Evolutionary conservation across 2,329 filamentous ascomycete genomes (phyloP).

Genomic region (Amauroascus niger): DNA sequence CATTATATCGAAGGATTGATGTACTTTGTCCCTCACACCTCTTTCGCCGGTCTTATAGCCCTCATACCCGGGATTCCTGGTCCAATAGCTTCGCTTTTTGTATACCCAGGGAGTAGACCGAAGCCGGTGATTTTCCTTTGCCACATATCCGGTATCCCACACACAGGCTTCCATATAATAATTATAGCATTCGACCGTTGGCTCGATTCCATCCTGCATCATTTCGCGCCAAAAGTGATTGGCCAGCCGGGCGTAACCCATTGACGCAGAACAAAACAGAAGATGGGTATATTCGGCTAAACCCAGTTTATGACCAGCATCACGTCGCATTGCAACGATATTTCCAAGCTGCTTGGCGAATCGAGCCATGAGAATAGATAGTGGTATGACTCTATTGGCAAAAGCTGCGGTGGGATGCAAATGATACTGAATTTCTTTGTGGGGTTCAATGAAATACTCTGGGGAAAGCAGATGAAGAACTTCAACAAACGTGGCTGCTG

Average conservation of each 20-base stretch:
- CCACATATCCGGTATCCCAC: slow-evolving; percentile 37
- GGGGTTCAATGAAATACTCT: slow-evolving; percentile 39
- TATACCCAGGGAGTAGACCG: slow-evolving; percentile 29
- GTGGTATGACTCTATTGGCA: slow-evolving; percentile 33
- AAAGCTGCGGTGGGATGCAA: slow-evolving; percentile 43
- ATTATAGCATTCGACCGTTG: slow-evolving; percentile 47
- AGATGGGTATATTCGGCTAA: slow-evolving; percentile 45
- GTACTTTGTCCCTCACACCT: slow-evolving; percentile 30
- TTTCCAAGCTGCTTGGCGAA: slow-evolving; percentile 32
- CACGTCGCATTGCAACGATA: slow-evolving; percentile 33
- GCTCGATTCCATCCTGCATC: slow-evolving; percentile 29
- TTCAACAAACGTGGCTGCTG: slow-evolving; percentile 52
- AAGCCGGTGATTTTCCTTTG: slow-evolving; percentile 33
- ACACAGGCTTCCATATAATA: slow-evolving; percentile 43
- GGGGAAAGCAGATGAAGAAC: slow-evolving; percentile 56
- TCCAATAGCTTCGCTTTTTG: slow-evolving; percentile 21
- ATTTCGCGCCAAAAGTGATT: slow-evolving; percentile 41
- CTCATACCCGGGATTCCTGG: slow-evolving; percentile 19
- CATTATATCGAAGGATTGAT: slow-evolving; percentile 43
- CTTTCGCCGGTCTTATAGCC: slow-evolving; percentile 25
- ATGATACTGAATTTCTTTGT: slow-evolving; percentile 40
- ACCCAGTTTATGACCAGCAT: slow-evolving; percentile 30
- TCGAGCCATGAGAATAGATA: slow-evolving; percentile 32
- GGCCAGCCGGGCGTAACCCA: slow-evolving; percentile 39
- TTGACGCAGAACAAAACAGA: slow-evolving; percentile 43